Evolutionary conservation across 2,329 filamentous ascomycete species (phyloP).

Genomic region (Penicillium polonicum): DNA sequence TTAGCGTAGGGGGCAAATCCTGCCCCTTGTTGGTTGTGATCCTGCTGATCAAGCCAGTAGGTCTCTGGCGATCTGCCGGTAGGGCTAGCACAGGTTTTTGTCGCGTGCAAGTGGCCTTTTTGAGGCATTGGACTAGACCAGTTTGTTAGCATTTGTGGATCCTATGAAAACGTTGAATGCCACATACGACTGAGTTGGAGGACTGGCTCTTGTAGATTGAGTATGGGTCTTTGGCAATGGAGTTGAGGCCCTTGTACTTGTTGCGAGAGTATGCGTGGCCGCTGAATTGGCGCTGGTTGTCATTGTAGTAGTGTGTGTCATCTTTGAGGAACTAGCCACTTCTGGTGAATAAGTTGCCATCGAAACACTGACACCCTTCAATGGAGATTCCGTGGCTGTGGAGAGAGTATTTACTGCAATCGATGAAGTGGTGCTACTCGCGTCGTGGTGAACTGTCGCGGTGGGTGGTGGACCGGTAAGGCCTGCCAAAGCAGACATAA

Average conservation of each 20-base stretch:
- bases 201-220: not conserved
- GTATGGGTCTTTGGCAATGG: not conserved
- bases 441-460: not conserved
- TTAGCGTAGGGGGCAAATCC: constrained; percentile 26
- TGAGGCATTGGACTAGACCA: not conserved
- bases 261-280: not conserved
- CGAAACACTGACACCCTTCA: not conserved
- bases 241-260: not conserved
- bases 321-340: not conserved
- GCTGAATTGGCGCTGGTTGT: too few relatives aligned
- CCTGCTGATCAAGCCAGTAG: constrained; percentile 30
- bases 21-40: constrained; percentile 24
- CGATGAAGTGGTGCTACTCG: not conserved
- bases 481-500: constrained; percentile 2
- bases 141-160: not conserved
- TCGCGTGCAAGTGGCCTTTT: not conserved
- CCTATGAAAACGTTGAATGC: not conserved
- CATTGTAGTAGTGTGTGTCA: not conserved
- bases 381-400: not conserved
- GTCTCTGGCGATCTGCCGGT: not conserved
- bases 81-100: constrained; percentile 19
- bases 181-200: not conserved
- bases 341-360: not conserved
- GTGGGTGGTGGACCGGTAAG: not conserved
- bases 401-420: not conserved